These are phyloP conservation scores for Aristolochia californica DNA, from an alignment of 164 flowering plant species.

Conservation along the genomic window DNA sequence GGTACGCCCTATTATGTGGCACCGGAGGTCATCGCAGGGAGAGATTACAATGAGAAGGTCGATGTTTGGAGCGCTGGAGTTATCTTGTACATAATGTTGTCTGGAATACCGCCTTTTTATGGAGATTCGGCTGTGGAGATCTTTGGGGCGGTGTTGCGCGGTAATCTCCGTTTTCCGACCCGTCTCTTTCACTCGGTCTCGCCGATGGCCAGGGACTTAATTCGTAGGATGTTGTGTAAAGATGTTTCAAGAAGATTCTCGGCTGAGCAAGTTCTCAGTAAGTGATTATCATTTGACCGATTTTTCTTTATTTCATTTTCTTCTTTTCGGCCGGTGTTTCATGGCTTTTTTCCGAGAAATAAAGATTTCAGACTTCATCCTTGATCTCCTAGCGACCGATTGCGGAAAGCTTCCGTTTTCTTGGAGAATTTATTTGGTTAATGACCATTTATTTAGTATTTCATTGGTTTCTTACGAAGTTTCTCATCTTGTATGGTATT, in stretches of 20 bases:
- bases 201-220: conserved; percentile 52
- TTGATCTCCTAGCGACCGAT: too few relatives aligned
- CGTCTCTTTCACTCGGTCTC: conserved; percentile 45
- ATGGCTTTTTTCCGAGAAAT: neutral
- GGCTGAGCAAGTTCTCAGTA: conserved; percentile 76
- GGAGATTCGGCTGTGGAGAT: conserved; percentile 64
- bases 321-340: neutral
- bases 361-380: too few relatives aligned
- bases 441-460: neutral
- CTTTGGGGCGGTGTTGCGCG: conserved; percentile 61
- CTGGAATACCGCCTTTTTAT: conserved; percentile 66
- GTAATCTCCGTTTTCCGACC: conserved; percentile 56
- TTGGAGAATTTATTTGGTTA: neutral
- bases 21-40: conserved; percentile 62
- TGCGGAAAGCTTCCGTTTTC: too few relatives aligned
- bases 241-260: conserved; percentile 59
- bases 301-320: neutral
- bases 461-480: neutral
- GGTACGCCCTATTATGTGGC: conserved; percentile 93
- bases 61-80: conserved; percentile 90
- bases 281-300: conserved; percentile 12
- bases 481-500: neutral
- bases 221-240: conserved; percentile 59
- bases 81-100: conserved; percentile 57
- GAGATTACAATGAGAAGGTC: conserved; percentile 62